Percentiles rank a stretch among this genome's conserved stretches.
These are phyloP conservation scores for Tricholoma saponaceum DNA, from an alignment of 768 basidiomycete species.

Conservation along the genomic window DNA sequence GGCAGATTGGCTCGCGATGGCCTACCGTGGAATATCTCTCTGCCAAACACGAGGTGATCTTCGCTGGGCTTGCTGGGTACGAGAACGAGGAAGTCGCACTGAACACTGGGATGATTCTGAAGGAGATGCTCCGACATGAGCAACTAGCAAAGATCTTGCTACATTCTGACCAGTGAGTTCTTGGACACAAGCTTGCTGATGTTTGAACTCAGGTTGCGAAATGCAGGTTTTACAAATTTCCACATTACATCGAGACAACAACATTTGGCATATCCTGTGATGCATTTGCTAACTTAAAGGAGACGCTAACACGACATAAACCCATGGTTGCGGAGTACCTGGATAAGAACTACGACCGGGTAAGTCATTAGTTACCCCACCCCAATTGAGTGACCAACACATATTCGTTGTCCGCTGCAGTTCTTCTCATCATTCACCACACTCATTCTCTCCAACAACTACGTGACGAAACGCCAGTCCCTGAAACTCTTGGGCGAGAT, in stretches of 20 bases:
- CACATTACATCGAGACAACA: conserved; percentile 94
- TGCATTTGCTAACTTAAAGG: conserved; percentile 96
- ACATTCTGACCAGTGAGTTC: conserved; percentile 86
- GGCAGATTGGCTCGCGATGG: conserved; percentile 90
- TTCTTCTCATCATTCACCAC: conserved; percentile 96
- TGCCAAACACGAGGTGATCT: conserved; percentile 67
- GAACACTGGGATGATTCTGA: conserved; percentile 97
- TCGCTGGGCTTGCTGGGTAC: conserved; percentile 87
- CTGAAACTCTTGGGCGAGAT: conserved; percentile 98
- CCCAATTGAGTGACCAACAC: conserved; percentile 76
- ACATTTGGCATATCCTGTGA: conserved; percentile 99
- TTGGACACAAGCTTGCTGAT: neutral
- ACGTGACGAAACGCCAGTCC: conserved; percentile 99
- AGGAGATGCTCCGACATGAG: conserved; percentile 95
- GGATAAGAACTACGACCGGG: conserved; percentile 95
- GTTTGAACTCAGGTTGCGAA: neutral
- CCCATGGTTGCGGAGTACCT: conserved; percentile 97
- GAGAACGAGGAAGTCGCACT: conserved; percentile 94
- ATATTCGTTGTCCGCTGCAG: conserved; percentile 35
- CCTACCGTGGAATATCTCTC: conserved; percentile 96
- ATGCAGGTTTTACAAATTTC: conserved; percentile 90
- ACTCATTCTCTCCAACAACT: conserved; percentile 90
- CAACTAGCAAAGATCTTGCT: conserved; percentile 85
- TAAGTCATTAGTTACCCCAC: conserved; percentile 32
- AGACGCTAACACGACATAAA: conserved; percentile 95